These are phyloP conservation scores for Dioszegia hungarica DNA, from an alignment of 768 basidiomycete genomes.

Conservation along the genomic window DNA sequence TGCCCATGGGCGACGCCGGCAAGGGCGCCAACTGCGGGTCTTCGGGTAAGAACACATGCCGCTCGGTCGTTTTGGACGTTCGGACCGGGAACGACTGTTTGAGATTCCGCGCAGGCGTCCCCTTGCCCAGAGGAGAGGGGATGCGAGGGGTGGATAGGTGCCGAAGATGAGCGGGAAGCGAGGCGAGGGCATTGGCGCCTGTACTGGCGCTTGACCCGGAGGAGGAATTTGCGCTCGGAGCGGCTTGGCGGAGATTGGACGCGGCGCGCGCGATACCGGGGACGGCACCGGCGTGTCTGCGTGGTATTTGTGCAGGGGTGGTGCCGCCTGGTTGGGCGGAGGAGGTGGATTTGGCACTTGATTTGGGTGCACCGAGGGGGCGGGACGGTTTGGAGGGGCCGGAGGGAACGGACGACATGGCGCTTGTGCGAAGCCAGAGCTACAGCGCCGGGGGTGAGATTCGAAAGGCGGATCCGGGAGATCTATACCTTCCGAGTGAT, in stretches of 20 bases:
- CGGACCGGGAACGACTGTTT: conserved; percentile 52
- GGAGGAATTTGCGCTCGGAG: not conserved
- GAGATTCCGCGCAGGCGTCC: conserved; percentile 33
- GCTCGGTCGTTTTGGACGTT: conserved; percentile 84
- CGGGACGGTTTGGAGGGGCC: conserved; percentile 28
- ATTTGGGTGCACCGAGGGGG: conserved; percentile 17
- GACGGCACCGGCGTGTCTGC: conserved; percentile 42
- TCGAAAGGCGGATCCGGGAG: no score
- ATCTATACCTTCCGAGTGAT: no score
- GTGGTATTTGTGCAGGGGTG: conserved; percentile 22
- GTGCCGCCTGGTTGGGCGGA: conserved; percentile 20
- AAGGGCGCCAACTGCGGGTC: conserved; percentile 78
- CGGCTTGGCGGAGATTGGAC: conserved; percentile 40
- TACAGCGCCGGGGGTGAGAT: no score
- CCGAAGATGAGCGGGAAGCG: conserved; percentile 43
- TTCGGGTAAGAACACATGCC: conserved; percentile 82
- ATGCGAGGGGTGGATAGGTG: conserved; percentile 41
- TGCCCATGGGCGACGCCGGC: conserved; percentile 47
- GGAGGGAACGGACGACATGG: conserved; percentile 37
- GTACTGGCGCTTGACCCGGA: not conserved
- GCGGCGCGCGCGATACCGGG: conserved; percentile 47
- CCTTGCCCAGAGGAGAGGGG: conserved; percentile 45
- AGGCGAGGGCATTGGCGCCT: conserved; percentile 23
- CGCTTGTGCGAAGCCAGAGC: no score
- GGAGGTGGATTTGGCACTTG: conserved; percentile 19